Conservation (phyloP, 305 asterid genomes). For the Euphrasia arctica region DNA sequence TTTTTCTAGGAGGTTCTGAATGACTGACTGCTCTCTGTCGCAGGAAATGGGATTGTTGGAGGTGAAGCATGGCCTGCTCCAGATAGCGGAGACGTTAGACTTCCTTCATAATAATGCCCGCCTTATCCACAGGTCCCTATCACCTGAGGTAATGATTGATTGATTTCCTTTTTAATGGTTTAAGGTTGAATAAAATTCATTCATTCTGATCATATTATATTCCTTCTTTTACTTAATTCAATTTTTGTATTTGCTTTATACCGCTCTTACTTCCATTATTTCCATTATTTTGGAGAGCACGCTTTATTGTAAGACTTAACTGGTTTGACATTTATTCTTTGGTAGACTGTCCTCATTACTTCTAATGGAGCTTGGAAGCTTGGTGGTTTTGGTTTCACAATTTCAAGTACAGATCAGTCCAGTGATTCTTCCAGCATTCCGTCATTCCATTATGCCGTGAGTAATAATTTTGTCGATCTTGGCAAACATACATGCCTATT, state of each 20-base stretch:
- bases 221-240: too few species aligned
- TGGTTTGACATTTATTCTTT: slow-evolving; percentile 22
- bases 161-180: slow-evolving; percentile 10
- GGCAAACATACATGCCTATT: slow-evolving; percentile 26
- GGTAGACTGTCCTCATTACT: slow-evolving; percentile 84
- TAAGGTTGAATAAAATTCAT: background rate
- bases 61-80: slow-evolving; percentile 96
- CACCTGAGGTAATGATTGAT: slow-evolving; percentile 69
- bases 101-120: slow-evolving; percentile 94
- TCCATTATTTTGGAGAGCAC: slow-evolving; percentile 15
- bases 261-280: too few species aligned
- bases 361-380: slow-evolving; percentile 99
- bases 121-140: slow-evolving; percentile 81
- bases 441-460: slow-evolving; percentile 95
- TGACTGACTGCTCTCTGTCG: slow-evolving; percentile 22
- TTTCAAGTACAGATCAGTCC: slow-evolving; percentile 58
- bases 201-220: slow-evolving; percentile 4
- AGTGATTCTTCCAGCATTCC: slow-evolving; percentile 57
- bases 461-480: slow-evolving; percentile 35
- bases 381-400: slow-evolving; percentile 92
- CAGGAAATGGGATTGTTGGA: slow-evolving; percentile 98
- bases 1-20: slow-evolving; percentile 15
- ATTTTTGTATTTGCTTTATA: too few species aligned
- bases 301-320: slow-evolving; percentile 23
- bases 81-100: slow-evolving; percentile 95